phyloP scores from a whole-genome alignment of 345 rosid species.

The Populus pruinosa region DNA sequence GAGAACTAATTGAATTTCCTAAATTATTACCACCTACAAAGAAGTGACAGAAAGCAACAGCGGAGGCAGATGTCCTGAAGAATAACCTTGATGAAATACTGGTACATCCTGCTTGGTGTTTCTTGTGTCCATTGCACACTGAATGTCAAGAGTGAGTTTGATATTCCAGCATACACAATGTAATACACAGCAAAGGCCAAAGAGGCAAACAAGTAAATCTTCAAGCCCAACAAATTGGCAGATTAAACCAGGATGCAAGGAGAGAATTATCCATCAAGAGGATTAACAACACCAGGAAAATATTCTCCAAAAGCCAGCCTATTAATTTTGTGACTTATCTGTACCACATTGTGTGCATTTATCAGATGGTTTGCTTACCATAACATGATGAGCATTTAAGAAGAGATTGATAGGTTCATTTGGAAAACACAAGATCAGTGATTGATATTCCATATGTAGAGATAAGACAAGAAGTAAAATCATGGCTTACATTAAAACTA shows the following conservation, averaged over 20 bases:
- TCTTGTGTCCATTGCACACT: constrained; percentile 82
- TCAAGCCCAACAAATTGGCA: constrained; percentile 2
- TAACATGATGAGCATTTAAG: background rate
- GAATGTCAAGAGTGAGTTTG: constrained; percentile 16
- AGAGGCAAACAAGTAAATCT: constrained; percentile 3
- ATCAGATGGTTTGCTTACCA: constrained; percentile 1
- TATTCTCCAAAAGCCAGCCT: constrained; percentile 76
- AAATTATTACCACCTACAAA: background rate
- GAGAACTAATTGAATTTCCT: background rate
- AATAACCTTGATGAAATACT: constrained; percentile 86
- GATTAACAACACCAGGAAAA: constrained; percentile 90
- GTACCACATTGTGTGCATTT: constrained; percentile 21
- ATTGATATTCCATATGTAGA: background rate
- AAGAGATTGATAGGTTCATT: background rate
- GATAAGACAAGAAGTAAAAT: background rate
- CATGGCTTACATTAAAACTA: constrained; percentile 67
- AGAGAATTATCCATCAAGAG: constrained; percentile 76
- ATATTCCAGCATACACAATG: background rate
- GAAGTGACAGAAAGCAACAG: constrained; percentile 2
- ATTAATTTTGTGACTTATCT: constrained; percentile 91
- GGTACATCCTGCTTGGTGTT: constrained; percentile 75
- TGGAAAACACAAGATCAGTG: background rate
- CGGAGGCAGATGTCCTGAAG: constrained; percentile 9
- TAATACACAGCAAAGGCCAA: background rate
- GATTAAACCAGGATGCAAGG: constrained; percentile 2